Percentiles rank a stretch among this genome's conserved stretches.
Conservation (phyloP, 805 yeast genomes). For the Zygoascus biomembranicola region DNA sequence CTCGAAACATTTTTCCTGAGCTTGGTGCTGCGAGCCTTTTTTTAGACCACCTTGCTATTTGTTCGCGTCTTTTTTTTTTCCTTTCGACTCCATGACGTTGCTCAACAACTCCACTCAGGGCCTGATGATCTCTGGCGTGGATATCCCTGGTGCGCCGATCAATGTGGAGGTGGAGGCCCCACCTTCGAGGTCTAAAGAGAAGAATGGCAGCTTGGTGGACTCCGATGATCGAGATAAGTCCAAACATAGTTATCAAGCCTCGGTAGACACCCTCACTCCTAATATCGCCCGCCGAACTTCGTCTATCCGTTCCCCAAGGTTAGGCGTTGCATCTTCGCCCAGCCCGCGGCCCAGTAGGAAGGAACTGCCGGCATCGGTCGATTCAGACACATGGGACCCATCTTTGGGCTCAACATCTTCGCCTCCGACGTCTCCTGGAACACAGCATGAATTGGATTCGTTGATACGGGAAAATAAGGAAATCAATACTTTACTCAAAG, state of each 20-base stretch:
- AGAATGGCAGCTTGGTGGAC: neutral
- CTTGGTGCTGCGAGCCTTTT: neutral
- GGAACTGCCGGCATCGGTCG: neutral
- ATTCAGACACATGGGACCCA: neutral
- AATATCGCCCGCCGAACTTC: neutral
- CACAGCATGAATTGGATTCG: neutral
- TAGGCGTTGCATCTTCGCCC: neutral
- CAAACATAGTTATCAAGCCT: neutral
- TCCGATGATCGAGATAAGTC: neutral
- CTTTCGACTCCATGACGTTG: neutral
- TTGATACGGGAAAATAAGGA: neutral
- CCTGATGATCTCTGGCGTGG: neutral
- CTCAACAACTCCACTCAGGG: neutral
- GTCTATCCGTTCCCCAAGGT: neutral
- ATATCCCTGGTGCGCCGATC: neutral
- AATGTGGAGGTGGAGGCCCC: neutral
- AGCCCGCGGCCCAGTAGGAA: neutral
- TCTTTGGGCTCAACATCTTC: neutral
- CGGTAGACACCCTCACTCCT: neutral
- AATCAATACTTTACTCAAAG: neutral
- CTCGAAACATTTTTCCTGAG: neutral
- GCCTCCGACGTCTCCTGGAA: neutral
- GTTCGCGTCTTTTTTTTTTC: neutral
- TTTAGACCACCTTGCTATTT: neutral
- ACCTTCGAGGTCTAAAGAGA: neutral